These are phyloP conservation scores for Rhizomucor pusillus DNA, from an alignment of 371 early-diverging fungal species.

Conservation along the genomic window DNA sequence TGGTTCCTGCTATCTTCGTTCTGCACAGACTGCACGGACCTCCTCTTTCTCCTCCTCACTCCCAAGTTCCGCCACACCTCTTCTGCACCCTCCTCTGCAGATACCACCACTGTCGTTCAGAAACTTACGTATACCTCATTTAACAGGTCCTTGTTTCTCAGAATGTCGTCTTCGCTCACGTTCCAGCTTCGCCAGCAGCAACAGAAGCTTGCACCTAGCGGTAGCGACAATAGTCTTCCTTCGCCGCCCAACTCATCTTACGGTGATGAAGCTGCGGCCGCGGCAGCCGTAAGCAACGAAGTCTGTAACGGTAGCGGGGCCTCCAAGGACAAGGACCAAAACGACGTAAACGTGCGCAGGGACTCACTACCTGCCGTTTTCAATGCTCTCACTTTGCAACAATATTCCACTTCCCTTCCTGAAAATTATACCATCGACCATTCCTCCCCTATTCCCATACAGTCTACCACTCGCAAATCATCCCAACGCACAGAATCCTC, in stretches of 20 bases:
- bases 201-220: constrained; percentile 11
- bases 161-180: constrained; percentile 45
- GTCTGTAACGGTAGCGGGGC: background rate
- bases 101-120: background rate
- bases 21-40: background rate
- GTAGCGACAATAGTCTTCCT: constrained; percentile 24
- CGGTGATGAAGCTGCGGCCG: constrained; percentile 32
- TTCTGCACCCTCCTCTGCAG: background rate
- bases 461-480: constrained; percentile 4
- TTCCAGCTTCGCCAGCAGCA: constrained; percentile 41
- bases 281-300: background rate
- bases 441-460: constrained; percentile 21
- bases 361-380: constrained; percentile 42
- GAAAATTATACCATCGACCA: constrained; percentile 52
- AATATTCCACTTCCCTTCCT: constrained; percentile 37
- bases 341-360: constrained; percentile 13
- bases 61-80: background rate
- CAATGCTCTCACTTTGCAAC: constrained; percentile 32
- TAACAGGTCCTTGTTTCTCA: constrained; percentile 5
- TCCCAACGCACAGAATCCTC: constrained; percentile 6
- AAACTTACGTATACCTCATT: background rate
- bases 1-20: background rate
- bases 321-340: constrained; percentile 5
- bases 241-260: constrained; percentile 50
- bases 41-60: background rate